Percentiles rank a stretch among this genome's conserved stretches.
These are phyloP conservation scores for Dalbergia cochinchinensis DNA, from an alignment of 306 rosid species.

Conservation along the genomic window DNA sequence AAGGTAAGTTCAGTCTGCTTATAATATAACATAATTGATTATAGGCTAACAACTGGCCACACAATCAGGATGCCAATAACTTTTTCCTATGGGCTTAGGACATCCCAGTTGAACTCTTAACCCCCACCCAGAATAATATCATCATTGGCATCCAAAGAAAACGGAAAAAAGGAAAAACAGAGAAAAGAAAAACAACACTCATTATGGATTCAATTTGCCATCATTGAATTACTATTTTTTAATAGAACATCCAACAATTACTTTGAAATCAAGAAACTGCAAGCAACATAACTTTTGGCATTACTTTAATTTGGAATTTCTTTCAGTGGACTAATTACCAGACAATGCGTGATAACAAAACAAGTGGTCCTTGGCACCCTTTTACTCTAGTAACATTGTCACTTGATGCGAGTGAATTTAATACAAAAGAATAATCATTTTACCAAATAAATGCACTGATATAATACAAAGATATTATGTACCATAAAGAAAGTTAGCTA, in stretches of 20 bases:
- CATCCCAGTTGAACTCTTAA: background rate
- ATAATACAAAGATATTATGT: constrained; percentile 12
- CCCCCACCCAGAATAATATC: constrained; percentile 12
- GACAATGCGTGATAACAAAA: constrained; percentile 10
- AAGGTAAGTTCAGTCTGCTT: constrained; percentile 25
- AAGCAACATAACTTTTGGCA: constrained; percentile 16
- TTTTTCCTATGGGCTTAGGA: constrained; percentile 19
- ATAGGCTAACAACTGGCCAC: constrained; percentile 17
- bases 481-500: constrained; percentile 31
- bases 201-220: background rate
- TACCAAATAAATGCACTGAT: constrained; percentile 14
- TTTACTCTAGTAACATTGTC: constrained; percentile 14
- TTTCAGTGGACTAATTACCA: constrained; percentile 37
- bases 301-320: constrained; percentile 22
- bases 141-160: constrained; percentile 7
- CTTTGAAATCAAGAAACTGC: constrained; percentile 20
- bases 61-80: constrained; percentile 22
- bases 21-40: constrained; percentile 17
- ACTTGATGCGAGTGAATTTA: constrained; percentile 17
- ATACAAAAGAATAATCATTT: constrained; percentile 33
- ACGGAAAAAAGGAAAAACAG: background rate
- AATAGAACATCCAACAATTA: background rate
- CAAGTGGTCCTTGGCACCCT: background rate
- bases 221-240: background rate
- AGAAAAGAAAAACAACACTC: background rate